phyloP scores from a whole-genome alignment of 2,329 filamentous ascomycete species.

The Cryphonectria naterciae region DNA sequence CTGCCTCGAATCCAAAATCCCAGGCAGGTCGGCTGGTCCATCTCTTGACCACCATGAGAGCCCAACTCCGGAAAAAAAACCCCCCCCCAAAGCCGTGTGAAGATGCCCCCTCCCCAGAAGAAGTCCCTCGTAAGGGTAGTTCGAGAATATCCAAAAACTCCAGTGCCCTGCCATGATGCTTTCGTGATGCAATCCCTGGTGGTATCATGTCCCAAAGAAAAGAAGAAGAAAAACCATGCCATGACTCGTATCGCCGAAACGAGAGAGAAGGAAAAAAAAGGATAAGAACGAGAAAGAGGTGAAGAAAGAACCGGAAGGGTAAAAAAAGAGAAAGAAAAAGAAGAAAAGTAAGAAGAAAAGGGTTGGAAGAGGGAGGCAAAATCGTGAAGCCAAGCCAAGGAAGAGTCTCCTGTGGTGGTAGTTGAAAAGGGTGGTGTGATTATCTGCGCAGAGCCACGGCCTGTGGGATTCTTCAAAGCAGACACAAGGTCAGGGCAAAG shows the following conservation, averaged over 20 bases:
- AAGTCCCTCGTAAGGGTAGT: constrained; percentile 18
- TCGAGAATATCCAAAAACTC: constrained; percentile 9
- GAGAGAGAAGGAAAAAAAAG: background rate
- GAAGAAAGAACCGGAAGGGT: no score
- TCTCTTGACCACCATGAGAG: background rate
- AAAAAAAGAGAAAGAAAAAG: background rate
- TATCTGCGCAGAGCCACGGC: background rate
- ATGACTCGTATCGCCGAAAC: constrained; percentile 1
- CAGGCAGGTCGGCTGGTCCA: background rate
- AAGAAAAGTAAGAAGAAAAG: background rate
- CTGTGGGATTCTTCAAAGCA: constrained; percentile 13
- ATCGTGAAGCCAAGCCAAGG: background rate
- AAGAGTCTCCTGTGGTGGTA: no score
- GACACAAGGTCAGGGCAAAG: constrained; percentile 28
- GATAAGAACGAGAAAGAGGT: background rate
- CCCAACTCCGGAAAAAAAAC: background rate
- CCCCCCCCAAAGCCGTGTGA: background rate
- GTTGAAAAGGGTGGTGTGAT: background rate
- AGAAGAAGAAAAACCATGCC: background rate
- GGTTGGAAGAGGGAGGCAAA: background rate
- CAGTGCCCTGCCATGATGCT: constrained; percentile 13
- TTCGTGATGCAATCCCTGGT: constrained; percentile 17
- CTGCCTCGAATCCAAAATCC: background rate
- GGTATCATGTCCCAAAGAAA: constrained; percentile 18
- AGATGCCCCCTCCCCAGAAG: background rate